A percentile compares a stretch with the other conserved stretches of the same genome.
Conservation (phyloP, 305 asterid genomes). For the Salvia sclarea region DNA sequence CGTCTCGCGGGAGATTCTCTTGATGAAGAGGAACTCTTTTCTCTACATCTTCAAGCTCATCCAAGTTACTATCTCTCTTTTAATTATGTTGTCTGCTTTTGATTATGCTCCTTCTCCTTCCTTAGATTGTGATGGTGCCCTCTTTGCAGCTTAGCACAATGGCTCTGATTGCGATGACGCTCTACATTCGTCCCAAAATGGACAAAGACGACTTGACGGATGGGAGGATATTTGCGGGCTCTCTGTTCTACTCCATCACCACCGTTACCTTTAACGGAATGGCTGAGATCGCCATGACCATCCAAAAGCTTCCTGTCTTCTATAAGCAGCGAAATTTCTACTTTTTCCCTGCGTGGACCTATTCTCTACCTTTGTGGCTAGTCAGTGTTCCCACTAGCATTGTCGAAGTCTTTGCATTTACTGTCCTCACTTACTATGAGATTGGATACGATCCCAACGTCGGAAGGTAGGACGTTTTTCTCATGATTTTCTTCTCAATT, state of each 20-base stretch:
- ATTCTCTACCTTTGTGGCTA: constrained; percentile 42
- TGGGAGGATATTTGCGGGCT: constrained; percentile 38
- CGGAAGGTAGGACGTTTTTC: too few species aligned
- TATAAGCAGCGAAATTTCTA: constrained; percentile 44
- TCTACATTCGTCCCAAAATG: constrained; percentile 41
- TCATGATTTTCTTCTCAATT: too few species aligned
- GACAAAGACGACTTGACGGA: constrained; percentile 28
- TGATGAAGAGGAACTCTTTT: constrained; percentile 59
- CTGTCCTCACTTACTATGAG: constrained; percentile 42
- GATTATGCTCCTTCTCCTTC: neutral
- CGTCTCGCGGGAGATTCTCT: constrained; percentile 43
- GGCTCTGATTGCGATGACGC: constrained; percentile 39
- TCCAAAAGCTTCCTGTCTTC: constrained; percentile 49
- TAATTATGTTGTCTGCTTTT: neutral
- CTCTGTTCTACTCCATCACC: constrained; percentile 36
- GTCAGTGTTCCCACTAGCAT: constrained; percentile 30
- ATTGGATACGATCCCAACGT: constrained; percentile 47
- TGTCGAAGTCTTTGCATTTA: constrained; percentile 34
- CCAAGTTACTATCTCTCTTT: constrained; percentile 30
- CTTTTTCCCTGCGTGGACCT: constrained; percentile 50
- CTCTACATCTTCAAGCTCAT: constrained; percentile 46
- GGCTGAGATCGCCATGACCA: constrained; percentile 42
- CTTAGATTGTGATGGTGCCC: too few species aligned
- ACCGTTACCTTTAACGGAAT: constrained; percentile 37
- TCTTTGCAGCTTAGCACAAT: constrained; percentile 33